These are phyloP conservation scores for Colletotrichum sp. DNA, from an alignment of 2,329 filamentous ascomycete genomes.

Conservation along the genomic window DNA sequence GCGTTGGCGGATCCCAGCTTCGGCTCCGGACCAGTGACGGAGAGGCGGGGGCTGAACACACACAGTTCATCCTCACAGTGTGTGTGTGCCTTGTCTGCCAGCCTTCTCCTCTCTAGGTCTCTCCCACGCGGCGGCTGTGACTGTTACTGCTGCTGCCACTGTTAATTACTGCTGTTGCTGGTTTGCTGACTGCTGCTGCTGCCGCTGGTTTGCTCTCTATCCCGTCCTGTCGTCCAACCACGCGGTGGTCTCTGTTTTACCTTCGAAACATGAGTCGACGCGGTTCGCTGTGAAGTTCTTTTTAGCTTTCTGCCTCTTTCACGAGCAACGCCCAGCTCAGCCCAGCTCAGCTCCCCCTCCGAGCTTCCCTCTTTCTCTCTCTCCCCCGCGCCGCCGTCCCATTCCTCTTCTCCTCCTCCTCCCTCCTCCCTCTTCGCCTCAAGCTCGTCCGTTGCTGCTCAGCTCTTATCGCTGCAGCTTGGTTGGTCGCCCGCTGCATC, in stretches of 20 bases:
- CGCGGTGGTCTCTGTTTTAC: slow-evolving; percentile 5
- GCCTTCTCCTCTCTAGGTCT: background rate
- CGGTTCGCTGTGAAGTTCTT: background rate
- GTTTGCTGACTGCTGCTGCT: too few species aligned
- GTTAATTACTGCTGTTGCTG: background rate
- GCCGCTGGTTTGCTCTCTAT: background rate
- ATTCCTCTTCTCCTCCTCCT: background rate
- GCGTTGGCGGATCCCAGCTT: background rate
- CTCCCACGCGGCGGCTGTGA: background rate
- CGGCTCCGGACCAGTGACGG: slow-evolving; percentile 21
- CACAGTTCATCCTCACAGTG: slow-evolving; percentile 2
- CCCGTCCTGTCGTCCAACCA: slow-evolving; percentile 3
- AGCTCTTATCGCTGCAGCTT: background rate
- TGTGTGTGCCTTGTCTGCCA: background rate
- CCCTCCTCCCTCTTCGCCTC: background rate
- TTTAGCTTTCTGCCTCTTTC: slow-evolving; percentile 6
- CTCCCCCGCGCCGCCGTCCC: background rate
- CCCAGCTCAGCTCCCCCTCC: background rate
- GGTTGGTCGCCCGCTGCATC: background rate
- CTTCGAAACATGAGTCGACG: slow-evolving; percentile 10
- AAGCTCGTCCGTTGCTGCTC: background rate
- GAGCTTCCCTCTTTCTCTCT: background rate
- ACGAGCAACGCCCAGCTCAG: background rate
- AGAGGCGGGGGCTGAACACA: background rate
- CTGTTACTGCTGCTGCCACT: background rate